Evolutionary conservation across 2,329 filamentous ascomycete genomes (phyloP).

Genomic region (Scedosporium boydii): DNA sequence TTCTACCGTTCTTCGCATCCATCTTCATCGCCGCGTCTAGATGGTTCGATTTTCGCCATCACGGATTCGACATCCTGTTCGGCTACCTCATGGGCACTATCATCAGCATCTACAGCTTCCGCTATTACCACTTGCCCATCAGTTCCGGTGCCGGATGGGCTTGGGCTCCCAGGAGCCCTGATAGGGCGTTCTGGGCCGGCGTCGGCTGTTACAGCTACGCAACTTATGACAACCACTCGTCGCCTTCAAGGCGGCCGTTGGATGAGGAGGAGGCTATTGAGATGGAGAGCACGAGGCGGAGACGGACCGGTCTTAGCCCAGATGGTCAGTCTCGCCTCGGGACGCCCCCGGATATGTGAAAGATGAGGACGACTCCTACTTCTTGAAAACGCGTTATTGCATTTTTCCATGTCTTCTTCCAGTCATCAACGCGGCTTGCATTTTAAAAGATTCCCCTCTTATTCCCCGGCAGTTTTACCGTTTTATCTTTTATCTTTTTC

Average conservation of each 20-base stretch:
- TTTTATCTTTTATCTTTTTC: too few species aligned
- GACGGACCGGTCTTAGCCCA: background rate
- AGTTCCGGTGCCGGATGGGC: conserved; percentile 75
- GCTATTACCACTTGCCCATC: conserved; percentile 58
- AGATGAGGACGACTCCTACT: background rate
- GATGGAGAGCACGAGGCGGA: background rate
- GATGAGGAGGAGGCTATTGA: conserved; percentile 7
- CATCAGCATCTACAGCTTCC: conserved; percentile 65
- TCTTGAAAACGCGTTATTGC: background rate
- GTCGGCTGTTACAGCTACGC: conserved; percentile 52
- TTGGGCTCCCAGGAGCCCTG: conserved; percentile 68
- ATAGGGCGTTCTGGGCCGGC: conserved; percentile 71
- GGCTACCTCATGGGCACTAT: conserved; percentile 71
- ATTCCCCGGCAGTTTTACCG: too few species aligned
- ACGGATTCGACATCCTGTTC: conserved; percentile 84
- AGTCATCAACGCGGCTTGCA: too few species aligned
- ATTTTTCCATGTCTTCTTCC: too few species aligned
- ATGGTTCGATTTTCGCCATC: conserved; percentile 82
- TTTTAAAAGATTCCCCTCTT: too few species aligned
- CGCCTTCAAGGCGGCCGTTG: conserved; percentile 1
- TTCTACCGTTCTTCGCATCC: conserved; percentile 64
- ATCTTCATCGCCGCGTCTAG: conserved; percentile 78
- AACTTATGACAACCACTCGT: conserved; percentile 22
- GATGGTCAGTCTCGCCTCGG: background rate
- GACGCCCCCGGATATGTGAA: background rate